Base-by-base conservation (phyloP, 805 yeast species). In the Schwanniomyces pseudopolymorphus region DNA sequence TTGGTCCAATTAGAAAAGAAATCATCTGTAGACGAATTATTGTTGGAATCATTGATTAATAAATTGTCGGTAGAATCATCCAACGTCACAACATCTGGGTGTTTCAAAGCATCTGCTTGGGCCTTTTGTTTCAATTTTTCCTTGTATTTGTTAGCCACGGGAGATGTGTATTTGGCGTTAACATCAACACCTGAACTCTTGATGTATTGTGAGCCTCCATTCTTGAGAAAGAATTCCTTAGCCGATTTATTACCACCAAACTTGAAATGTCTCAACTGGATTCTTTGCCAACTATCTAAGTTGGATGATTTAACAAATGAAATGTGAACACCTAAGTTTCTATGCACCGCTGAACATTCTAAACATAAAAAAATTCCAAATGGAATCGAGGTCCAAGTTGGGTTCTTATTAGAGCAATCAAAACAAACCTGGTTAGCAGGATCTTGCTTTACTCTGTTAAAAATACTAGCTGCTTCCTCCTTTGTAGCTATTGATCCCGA, bases 311-410 rank as follows among this genome's bases (percentile, higher is more conserved):
- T 89, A 48, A 94, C 98, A 73, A 94, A 94, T 33, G 97, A 82
- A 59, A 94, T 85, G 66, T 94, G 99, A 33, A 91, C 97, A 49
- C 99, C 99, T 70, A 94, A 69, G 66, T 90, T 90, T 67, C 99
- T 82, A 73, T 94, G 99, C 43, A 87, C 89, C 3, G 98, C 91
- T 44, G 96, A 87, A 67, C 99, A 94, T 66, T 94, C 96, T 50
- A 91, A 77, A 73, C 99, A 94, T 48, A 94, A 72, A 64, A 91
- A 80, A 43, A 91, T 87, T 46, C 97, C 99, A 67, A 89, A 92
- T 11, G 98, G 96, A 45, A 92, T 90, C 11, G 98, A 92, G 3
- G 99, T 89, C 99, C 99, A 94, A 0, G 98, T 89, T 31, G 99
- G 98, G 65, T 91, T 91, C 63, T 87, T 89, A 57, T 91, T 87